Evolutionary conservation across 108 stramenopile species (phyloP), one percentile per base, ranked within the genome.

Genomic region (Cyclotella kingstonii): DNA sequence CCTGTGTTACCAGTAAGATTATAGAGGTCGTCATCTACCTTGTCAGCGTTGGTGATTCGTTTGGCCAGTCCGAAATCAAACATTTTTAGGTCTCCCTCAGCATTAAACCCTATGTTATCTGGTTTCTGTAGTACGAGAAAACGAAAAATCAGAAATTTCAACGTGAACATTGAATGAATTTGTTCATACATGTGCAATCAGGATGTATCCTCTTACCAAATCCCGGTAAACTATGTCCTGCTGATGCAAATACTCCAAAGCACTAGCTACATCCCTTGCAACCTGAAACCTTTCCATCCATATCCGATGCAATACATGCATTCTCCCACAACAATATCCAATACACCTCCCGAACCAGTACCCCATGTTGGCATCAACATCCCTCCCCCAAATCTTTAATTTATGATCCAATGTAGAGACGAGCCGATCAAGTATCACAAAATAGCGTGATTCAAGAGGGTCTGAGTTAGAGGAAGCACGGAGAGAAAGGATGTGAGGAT

Each of bases 51-150:
- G 3, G 71, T 61, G 41, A 91, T 58, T 11, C 80, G 79, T 53
- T 91, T 91, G 33, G 90, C 86, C 56, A 91, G 63, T 22, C 90
- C 90, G 75, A 91, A 91, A 56, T 91, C 90, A 67, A 91, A 91
- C 30, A 90, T 66, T 66, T 91, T 88, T 30, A 91, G 41, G 15
- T 53, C 64, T 41, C 84, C 84, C 29, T 68, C 52, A 5, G 70
- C 55, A 60, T 87, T 81, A 26, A 91, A 85, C 29, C 92, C 92
- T 49, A 85, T 59, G 55, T 87, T 84, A 42, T 86, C 84, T 9
- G 76, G 66, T 64, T 70, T 80, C 54, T 61, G 28, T 34, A 26
- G 45, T 27, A 35, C 34, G 25, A 49, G 17, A 15, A n/a, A n/a
- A n/a, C n/a, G n/a, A n/a, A n/a, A n/a, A n/a, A n/a, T n/a, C n/a